These are phyloP conservation scores for Paralagenidium karlingii DNA, from an alignment of 352 stramenopile species.

Conservation along the genomic window DNA sequence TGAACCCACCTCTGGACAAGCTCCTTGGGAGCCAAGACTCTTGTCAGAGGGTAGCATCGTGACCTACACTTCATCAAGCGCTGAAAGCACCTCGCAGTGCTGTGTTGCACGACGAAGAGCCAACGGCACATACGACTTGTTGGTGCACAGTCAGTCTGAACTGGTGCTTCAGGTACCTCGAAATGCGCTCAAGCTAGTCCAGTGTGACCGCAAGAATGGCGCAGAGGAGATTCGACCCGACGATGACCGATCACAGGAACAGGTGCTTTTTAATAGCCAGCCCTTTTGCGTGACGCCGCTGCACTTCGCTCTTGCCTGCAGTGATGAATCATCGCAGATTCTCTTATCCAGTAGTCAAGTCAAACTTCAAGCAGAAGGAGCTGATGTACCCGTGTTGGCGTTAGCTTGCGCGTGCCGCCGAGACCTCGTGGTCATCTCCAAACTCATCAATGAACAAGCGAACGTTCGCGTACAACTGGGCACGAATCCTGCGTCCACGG, in stretches of 20 bases:
- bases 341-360: conserved; percentile 18
- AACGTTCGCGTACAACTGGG: conserved; percentile 46
- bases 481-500: conserved; percentile 9
- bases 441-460: conserved; percentile 26
- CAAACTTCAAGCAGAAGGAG: conserved; percentile 25
- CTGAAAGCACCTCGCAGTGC: conserved; percentile 12
- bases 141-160: conserved; percentile 25
- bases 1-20: conserved; percentile 25
- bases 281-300: conserved; percentile 45
- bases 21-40: no score
- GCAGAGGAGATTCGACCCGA: not conserved
- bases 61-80: conserved; percentile 9
- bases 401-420: conserved; percentile 39
- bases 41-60: conserved; percentile 18
- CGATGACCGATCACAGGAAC: conserved; percentile 11
- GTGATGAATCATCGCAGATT: conserved; percentile 16
- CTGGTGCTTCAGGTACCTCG: conserved; percentile 25
- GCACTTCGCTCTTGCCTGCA: conserved; percentile 45
- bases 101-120: conserved; percentile 30
- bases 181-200: conserved; percentile 14
- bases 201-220: not conserved
- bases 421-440: conserved; percentile 19
- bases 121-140: conserved; percentile 37
- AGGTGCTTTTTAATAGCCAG: conserved; percentile 28
- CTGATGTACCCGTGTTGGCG: conserved; percentile 35